Base-by-base conservation (phyloP, 2,329 filamentous ascomycete genomes). In the Rhexocercosporidium sp. region DNA sequence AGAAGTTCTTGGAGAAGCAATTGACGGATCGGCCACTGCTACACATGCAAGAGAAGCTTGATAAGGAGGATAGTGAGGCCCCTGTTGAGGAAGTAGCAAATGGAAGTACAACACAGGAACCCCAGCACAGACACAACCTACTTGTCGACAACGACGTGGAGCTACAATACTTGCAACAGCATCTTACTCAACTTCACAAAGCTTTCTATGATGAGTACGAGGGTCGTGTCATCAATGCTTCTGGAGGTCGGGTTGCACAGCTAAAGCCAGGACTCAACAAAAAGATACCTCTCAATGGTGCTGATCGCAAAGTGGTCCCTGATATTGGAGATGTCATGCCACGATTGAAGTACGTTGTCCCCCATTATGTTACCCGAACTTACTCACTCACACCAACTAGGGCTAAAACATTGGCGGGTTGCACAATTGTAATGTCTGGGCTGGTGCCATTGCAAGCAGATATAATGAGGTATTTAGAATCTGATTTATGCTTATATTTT, bases 11-110 rank as follows among this genome's bases (percentile, higher is more conserved):
- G 59, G 91, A 94, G 76, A 93, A 94, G 68, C 96, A 99, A 79
- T 85, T 98, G 20, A 92, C 90, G 68, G 94, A 97, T 69, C 88
- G 95, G 16, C 96, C 96, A 0, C 81, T 99, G 31, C 82, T 97
- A n/a, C 93, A 96, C 76, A 91, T 97, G 81, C 96, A 99, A 78
- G 92, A 97, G 75, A 86, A 94, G 77, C 85, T 97, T 25, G 96
- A 99, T 75, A 92, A 93, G 73, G 92, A 94, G 74, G 84, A 86
- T 44, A 80, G 77, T 54, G 74, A 83, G 22, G 80, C 80, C 57
- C 80, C 70, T 56, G 75, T 57, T 12, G 69, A 76, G 66, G 68
- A 78, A 77, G 61, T 66, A 46, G 76, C 77, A 31, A 81, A 83
- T 64, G 78, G 79, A 16, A 78, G 81, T 47, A 69, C 76, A 4